These are phyloP conservation scores for Beta macrorhiza DNA, from an alignment of 179 eudicot genomes.

Conservation along the genomic window DNA sequence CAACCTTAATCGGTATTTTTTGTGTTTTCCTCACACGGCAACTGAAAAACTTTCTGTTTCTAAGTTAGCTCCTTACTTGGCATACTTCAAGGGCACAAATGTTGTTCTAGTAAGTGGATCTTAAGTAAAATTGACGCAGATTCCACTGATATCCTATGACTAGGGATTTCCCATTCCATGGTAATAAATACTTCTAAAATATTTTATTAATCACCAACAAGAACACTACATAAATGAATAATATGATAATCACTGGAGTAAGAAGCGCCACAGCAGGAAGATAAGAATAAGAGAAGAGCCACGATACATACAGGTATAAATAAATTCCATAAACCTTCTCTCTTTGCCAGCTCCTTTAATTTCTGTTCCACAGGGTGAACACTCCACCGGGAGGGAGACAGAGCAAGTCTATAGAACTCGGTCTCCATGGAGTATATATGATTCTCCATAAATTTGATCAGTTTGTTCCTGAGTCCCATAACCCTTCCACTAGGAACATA, in stretches of 20 bases:
- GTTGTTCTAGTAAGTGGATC: background rate
- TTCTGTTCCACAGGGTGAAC: constrained; percentile 89
- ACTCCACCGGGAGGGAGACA: constrained; percentile 73
- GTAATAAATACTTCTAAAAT: background rate
- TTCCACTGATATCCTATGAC: background rate
- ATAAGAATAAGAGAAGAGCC: background rate
- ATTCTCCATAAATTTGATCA: constrained; percentile 81
- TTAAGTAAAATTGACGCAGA: background rate
- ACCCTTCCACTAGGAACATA: constrained; percentile 62
- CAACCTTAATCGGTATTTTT: no score
- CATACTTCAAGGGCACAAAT: background rate
- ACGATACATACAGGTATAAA: constrained; percentile 74
- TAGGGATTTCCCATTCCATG: background rate
- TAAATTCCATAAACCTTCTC: constrained; percentile 92
- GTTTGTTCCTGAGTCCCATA: constrained; percentile 49
- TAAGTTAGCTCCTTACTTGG: background rate
- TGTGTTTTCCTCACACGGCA: no score
- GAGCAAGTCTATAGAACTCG: constrained; percentile 70
- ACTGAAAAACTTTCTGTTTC: background rate
- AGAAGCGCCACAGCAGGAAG: background rate
- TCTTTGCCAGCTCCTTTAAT: constrained; percentile 81
- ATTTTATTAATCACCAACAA: background rate
- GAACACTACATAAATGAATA: background rate
- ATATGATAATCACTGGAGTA: background rate
- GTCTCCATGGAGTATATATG: constrained; percentile 81